A percentile compares a stretch with the other conserved stretches of the same genome.
These are phyloP conservation scores for Didymella sp. DNA, from an alignment of 2,329 filamentous ascomycete species.

Conservation along the genomic window DNA sequence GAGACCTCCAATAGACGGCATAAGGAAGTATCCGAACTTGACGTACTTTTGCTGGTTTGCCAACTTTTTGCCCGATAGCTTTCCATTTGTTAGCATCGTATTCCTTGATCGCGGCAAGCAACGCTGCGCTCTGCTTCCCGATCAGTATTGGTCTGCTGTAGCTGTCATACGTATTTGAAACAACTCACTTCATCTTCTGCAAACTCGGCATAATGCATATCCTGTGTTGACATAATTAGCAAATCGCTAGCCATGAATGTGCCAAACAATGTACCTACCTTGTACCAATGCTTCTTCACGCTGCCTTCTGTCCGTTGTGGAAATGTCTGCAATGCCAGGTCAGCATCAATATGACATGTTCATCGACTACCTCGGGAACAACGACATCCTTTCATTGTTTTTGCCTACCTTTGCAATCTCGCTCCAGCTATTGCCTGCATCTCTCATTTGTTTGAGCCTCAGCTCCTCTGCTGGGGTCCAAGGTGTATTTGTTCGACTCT, in stretches of 20 bases:
- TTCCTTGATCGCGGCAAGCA: constrained; percentile 95
- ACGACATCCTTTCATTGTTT: not conserved
- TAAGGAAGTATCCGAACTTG: constrained; percentile 11
- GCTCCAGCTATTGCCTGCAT: constrained; percentile 92
- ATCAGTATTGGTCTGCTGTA: constrained; percentile 33
- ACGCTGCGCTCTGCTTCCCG: constrained; percentile 69
- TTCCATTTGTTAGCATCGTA: constrained; percentile 99
- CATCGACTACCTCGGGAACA: not conserved
- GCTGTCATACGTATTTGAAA: constrained; percentile 9
- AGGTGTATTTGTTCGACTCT: constrained; percentile 96
- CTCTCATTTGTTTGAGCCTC: constrained; percentile 90
- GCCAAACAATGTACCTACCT: constrained; percentile 62
- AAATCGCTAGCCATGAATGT: constrained; percentile 22
- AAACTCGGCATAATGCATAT: constrained; percentile 99
- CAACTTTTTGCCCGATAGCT: constrained; percentile 92
- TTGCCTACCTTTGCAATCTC: constrained; percentile 88
- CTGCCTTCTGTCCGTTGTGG: constrained; percentile 93
- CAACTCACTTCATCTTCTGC: constrained; percentile 86
- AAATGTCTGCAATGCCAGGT: constrained; percentile 70
- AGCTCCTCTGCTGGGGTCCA: constrained; percentile 97
- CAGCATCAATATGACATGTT: constrained; percentile 15
- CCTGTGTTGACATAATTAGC: constrained; percentile 61
- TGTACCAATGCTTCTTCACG: constrained; percentile 99
- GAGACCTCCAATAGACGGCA: not conserved
- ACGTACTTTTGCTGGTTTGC: constrained; percentile 91